Evolutionary conservation across 345 rosid genomes (phyloP), one percentile per base, ranked within the genome.

Genomic region (Populus simonii): DNA sequence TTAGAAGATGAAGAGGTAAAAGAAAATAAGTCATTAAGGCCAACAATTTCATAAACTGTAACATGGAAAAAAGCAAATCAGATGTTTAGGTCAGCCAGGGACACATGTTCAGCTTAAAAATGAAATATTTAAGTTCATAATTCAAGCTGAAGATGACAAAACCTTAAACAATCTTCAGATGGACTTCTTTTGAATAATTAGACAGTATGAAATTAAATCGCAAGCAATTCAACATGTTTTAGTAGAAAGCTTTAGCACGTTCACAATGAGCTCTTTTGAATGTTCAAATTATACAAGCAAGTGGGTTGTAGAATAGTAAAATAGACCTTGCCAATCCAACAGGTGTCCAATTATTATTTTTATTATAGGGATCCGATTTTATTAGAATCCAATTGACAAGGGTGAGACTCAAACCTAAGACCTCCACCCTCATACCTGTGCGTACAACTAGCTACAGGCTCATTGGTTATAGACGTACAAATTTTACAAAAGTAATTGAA

Each of bases 1-100:
- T 96, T 61, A 68, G 36, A 76, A 75, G 72, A 67, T 69, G 53
- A 68, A 78, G 43, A 29, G 13, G 10, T 51, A 39, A 35, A 65
- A 23, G 31, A 35, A 17, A 7, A 62, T 25, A 15, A 70, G 59
- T 61, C 18, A 36, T 57, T 51, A 71, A 47, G 18, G 27, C 1
- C 70, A 3, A 35, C 22, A 47, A 6, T 45, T 45, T 29, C 31
- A 29, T 12, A 25, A 16, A 65, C 38, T 22, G 5, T 57, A 68
- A 18, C 20, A 31, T 63, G 41, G 36, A 65, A 51, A 41, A 29
- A 36, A 17, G 51, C 35, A 70, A n/a, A 22, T 4, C 29, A n/a
- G 27, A 57, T 57, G 63, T 11, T 57, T n/a, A 9, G 63, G 6
- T n/a, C 63, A 57, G 25, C 63, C 29, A 57, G 9, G 63, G 29